Evolutionary conservation across 2,329 filamentous ascomycete species (phyloP).

Genomic region (Phyllosticta citriasiana): DNA sequence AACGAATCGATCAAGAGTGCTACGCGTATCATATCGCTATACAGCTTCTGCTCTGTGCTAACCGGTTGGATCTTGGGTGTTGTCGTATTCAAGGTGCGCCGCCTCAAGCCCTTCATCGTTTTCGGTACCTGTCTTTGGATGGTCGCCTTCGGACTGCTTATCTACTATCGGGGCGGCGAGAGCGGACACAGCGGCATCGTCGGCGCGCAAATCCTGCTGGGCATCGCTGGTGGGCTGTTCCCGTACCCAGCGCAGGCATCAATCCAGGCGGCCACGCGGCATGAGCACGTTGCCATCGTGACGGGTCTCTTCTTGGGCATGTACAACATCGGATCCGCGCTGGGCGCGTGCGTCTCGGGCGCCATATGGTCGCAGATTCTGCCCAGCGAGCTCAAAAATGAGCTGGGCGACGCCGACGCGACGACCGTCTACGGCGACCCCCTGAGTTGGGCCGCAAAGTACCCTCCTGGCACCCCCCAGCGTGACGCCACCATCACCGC

Average conservation of each 20-base stretch:
- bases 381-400: conserved; percentile 33
- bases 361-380: conserved; percentile 53
- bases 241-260: conserved; percentile 41
- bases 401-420: conserved; percentile 32
- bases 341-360: conserved; percentile 51
- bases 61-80: conserved; percentile 47
- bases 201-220: conserved; percentile 52
- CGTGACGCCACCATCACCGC: conserved; percentile 34
- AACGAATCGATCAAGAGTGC: conserved; percentile 47
- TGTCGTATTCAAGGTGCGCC: conserved; percentile 47
- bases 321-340: conserved; percentile 53
- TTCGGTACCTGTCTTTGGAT: conserved; percentile 50
- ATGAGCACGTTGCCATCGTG: conserved; percentile 52
- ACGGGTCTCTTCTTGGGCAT: conserved; percentile 53
- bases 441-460: conserved; percentile 25
- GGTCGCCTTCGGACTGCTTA: conserved; percentile 56
- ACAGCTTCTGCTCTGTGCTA: conserved; percentile 49
- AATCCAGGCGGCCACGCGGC: conserved; percentile 41
- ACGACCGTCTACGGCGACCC: conserved; percentile 33
- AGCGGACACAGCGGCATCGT: conserved; percentile 47
- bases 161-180: conserved; percentile 49
- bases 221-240: conserved; percentile 55
- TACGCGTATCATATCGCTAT: conserved; percentile 51
- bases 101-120: conserved; percentile 55
- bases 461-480: conserved; percentile 36